Evolutionary conservation across 805 yeast species (phyloP), one percentile per base, ranked within the genome.

Genomic region (Spathaspora sp.): DNA sequence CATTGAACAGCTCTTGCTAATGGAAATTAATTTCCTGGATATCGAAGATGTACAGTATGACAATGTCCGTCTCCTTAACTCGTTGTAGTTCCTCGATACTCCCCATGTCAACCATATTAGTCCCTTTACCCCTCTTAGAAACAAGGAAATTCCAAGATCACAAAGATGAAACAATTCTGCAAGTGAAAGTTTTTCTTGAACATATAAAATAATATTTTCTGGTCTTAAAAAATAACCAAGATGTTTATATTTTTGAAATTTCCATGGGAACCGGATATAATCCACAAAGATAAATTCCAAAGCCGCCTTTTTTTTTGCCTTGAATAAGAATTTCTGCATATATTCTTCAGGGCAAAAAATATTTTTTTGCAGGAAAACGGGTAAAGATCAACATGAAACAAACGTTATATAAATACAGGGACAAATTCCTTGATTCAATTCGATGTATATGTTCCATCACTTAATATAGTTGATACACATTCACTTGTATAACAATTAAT

Each of bases 361-460:
- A 29, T 10, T 29, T 5, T 29, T 29, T 29, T 29, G 11, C 32
- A 9, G 11, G 11, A 29, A 29, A 29, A 29, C 32, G 3, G 8
- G 2, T 9, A 29, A 16, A 35, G 8, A 35, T 35, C 40, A 35
- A 35, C 18, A 14, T 35, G 40, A 35, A 35, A 14, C 17, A 7
- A 14, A 11, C 35, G 40, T 11, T 35, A 35, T 35, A 35, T 35
- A 35, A 35, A 35, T 35, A 35, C 18, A 35, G 8, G 18, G 9
- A 12, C 8, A n/a, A 16, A 35, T 35, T n/a, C 40, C 40, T 35
- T 16, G 18, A 35, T 11, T n/a, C 32, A 29, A 12, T 5, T 9
- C 14, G 40, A 14, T 35, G 9, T n/a, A 35, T 11, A 19, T 44
- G 29, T 49, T 44, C 5, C 35, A 49, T 49, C 48, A 49, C n/a